These are phyloP conservation scores for Starmerella gropengiesseri DNA, from an alignment of 805 yeast genomes.

Conservation along the genomic window DNA sequence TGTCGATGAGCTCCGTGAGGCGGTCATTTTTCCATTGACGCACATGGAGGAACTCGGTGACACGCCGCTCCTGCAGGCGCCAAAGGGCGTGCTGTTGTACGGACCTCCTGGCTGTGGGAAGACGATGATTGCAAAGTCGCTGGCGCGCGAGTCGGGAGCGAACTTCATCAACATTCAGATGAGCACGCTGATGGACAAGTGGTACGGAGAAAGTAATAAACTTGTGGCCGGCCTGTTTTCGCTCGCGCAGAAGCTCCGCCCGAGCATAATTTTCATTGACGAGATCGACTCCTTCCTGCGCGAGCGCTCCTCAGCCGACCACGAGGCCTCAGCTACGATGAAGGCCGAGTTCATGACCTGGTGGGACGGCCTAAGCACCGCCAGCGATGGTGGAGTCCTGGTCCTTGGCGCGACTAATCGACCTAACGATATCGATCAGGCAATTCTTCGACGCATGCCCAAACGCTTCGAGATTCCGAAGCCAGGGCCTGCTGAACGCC, in stretches of 20 bases:
- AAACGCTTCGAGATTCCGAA: slow-evolving; percentile 70
- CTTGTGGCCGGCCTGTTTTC: slow-evolving; percentile 87
- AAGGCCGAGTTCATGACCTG: slow-evolving; percentile 96
- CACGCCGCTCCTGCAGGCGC: slow-evolving; percentile 65
- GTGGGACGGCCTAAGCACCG: slow-evolving; percentile 83
- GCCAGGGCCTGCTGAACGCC: slow-evolving; percentile 60
- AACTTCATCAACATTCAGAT: slow-evolving; percentile 81
- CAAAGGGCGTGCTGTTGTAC: slow-evolving; percentile 82
- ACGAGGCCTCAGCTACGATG: slow-evolving; percentile 87
- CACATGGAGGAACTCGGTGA: slow-evolving; percentile 39
- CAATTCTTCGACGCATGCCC: slow-evolving; percentile 87
- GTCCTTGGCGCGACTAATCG: slow-evolving; percentile 93
- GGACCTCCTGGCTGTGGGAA: slow-evolving; percentile 99
- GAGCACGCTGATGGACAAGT: slow-evolving; percentile 92
- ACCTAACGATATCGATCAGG: slow-evolving; percentile 81
- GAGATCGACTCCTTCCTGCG: slow-evolving; percentile 91
- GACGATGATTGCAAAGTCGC: slow-evolving; percentile 92
- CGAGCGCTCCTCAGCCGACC: slow-evolving; percentile 73
- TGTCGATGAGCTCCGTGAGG: slow-evolving; percentile 75
- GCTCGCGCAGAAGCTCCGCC: slow-evolving; percentile 77
- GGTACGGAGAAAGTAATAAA: slow-evolving; percentile 96
- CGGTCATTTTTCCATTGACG: slow-evolving; percentile 78
- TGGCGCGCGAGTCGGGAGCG: slow-evolving; percentile 86
- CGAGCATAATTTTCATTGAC: slow-evolving; percentile 90
- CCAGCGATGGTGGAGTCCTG: slow-evolving; percentile 55